Conservation (phyloP, 1,139 yeast genomes). For the Zygosaccharomyces pseudobailii region DNA sequence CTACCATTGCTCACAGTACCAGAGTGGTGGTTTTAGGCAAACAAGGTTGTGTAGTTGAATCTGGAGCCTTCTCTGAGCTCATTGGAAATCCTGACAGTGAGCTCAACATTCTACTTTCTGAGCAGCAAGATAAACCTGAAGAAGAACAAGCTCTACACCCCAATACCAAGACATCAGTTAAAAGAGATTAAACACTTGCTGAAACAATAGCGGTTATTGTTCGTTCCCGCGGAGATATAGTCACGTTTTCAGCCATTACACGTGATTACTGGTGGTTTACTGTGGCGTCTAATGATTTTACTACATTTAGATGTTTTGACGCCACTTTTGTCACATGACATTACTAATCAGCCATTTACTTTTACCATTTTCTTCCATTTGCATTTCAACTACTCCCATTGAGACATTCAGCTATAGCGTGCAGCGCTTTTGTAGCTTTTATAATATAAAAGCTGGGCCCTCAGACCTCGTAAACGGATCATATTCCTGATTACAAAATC, state of each 20-base stretch:
- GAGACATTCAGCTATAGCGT: not conserved
- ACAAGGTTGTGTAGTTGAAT: conserved; percentile 69
- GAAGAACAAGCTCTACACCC: not conserved
- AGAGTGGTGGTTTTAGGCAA: conserved; percentile 67
- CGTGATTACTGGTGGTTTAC: not conserved
- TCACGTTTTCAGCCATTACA: not conserved
- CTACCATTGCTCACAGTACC: conserved; percentile 73
- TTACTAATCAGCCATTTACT: not conserved
- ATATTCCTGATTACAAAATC: not conserved
- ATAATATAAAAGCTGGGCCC: conserved; percentile 1
- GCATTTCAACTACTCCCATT: not conserved
- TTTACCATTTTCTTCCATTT: not conserved
- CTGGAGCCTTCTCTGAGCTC: conserved; percentile 63
- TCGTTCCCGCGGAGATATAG: no score
- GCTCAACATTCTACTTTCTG: conserved; percentile 35
- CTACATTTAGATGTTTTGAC: not conserved
- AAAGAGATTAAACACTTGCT: not conserved
- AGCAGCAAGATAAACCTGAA: conserved; percentile 12
- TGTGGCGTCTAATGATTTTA: not conserved
- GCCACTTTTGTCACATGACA: conserved; percentile 2
- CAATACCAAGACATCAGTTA: not conserved
- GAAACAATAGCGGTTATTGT: not conserved
- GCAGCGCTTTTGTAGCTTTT: not conserved
- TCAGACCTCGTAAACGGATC: not conserved
- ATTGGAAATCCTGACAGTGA: conserved; percentile 55